Evolutionary conservation across 1,284 basidiomycete species (phyloP).

Genomic region (Xerocomus nothofagi): DNA sequence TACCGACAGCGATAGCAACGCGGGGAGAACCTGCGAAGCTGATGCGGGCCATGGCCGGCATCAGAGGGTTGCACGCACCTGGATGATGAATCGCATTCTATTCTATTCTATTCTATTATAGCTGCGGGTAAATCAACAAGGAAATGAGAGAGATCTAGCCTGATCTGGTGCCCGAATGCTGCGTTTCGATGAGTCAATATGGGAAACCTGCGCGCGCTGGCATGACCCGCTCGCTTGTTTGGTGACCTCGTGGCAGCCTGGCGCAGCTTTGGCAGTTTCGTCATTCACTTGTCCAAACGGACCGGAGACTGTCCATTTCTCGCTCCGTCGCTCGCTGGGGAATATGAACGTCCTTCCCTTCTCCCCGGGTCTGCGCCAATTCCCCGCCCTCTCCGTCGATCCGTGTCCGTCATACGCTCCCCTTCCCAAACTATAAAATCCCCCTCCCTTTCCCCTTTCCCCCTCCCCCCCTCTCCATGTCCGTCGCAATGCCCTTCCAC

Average conservation of each 20-base stretch:
- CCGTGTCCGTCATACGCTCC: conserved; percentile 22
- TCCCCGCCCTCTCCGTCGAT: conserved; percentile 25
- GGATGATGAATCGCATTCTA: conserved; percentile 20
- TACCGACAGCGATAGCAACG: conserved; percentile 28
- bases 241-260: conserved; percentile 28
- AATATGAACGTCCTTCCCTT: conserved; percentile 12
- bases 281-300: conserved; percentile 18
- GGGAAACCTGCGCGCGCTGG: conserved; percentile 18
- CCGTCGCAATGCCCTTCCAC: conserved; percentile 43
- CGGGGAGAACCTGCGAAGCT: conserved; percentile 29
- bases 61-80: conserved; percentile 16
- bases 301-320: conserved; percentile 23
- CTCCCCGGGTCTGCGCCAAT: conserved; percentile 7
- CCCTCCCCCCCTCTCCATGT: not conserved
- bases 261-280: conserved; percentile 20
- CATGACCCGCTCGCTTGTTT: conserved; percentile 23
- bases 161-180: conserved; percentile 19
- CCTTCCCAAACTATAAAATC: conserved; percentile 24
- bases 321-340: conserved; percentile 13
- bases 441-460: not conserved
- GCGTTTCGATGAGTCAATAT: conserved; percentile 26
- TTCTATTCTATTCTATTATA: conserved; percentile 27
- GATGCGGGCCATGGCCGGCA: conserved; percentile 29
- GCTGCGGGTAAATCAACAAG: conserved; percentile 32
- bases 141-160: conserved; percentile 29